Conservation (phyloP, 345 rosid genomes). For the Brassica carinata region DNA sequence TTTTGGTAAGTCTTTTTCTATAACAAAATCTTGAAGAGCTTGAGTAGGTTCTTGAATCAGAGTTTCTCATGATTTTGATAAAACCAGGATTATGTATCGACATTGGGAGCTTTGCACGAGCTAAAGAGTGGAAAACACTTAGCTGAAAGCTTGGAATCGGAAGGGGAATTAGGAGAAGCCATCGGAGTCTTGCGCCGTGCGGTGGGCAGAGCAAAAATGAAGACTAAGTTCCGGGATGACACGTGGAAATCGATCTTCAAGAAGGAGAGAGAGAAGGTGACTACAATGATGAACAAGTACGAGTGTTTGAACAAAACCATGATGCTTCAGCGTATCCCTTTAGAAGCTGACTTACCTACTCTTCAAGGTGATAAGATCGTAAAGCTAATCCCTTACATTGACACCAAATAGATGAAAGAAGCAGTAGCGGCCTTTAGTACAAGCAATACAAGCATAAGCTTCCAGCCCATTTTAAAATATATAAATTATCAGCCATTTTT, state of each 20-base stretch:
- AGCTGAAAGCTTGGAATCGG: constrained; percentile 4
- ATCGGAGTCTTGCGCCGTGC: constrained; percentile 11
- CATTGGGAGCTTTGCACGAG: constrained; percentile 16
- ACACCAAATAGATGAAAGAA: background rate
- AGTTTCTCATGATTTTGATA: background rate
- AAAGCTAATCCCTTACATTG: background rate
- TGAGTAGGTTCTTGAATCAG: background rate
- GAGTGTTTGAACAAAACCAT: background rate
- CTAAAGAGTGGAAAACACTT: constrained; percentile 11
- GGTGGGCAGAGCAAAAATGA: background rate
- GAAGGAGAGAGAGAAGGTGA: background rate
- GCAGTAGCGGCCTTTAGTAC: no score
- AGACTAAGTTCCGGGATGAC: background rate
- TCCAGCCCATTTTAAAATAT: no score
- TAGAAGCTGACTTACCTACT: constrained; percentile 15
- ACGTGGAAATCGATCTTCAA: background rate
- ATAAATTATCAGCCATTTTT: no score
- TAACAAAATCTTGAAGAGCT: background rate
- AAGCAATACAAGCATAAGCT: no score
- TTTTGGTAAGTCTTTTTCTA: background rate
- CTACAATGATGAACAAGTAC: constrained; percentile 13
- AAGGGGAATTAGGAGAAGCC: constrained; percentile 3
- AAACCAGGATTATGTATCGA: constrained; percentile 6
- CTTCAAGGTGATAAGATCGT: constrained; percentile 11
- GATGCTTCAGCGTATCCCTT: constrained; percentile 7